Evolutionary conservation across 352 stramenopile species (phyloP).

Genomic region (Pythium aristosporum): DNA sequence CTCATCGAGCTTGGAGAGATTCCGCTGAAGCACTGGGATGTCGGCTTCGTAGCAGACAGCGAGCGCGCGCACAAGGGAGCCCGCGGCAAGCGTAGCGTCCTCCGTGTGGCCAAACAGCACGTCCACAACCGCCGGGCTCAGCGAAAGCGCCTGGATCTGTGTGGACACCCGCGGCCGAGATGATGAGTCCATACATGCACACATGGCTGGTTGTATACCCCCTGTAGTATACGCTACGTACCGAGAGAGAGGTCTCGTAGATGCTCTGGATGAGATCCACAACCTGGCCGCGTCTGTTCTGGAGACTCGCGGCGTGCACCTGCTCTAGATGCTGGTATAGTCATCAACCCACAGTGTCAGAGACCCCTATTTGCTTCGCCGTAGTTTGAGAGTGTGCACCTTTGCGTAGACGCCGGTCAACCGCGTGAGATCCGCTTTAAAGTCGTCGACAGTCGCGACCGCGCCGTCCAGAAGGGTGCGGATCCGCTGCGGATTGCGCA

Average conservation of each 20-base stretch:
- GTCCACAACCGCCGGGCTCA: slow-evolving; percentile 20
- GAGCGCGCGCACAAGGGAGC: slow-evolving; percentile 50
- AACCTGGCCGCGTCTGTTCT: slow-evolving; percentile 37
- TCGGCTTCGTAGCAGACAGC: slow-evolving; percentile 60
- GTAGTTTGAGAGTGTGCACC: slow-evolving; percentile 8
- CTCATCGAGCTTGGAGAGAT: slow-evolving; percentile 45
- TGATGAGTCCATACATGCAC: no score
- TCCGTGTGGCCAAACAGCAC: slow-evolving; percentile 33
- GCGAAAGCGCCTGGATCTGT: slow-evolving; percentile 29
- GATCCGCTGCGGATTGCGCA: slow-evolving; percentile 6
- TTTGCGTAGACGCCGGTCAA: slow-evolving; percentile 32
- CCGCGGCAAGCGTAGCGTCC: slow-evolving; percentile 26
- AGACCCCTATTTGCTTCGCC: no score
- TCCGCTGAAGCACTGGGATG: slow-evolving; percentile 45
- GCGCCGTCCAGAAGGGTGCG: slow-evolving; percentile 9
- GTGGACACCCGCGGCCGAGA: no score
- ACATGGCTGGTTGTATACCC: neutral
- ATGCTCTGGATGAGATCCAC: slow-evolving; percentile 40
- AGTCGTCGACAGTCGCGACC: slow-evolving; percentile 22
- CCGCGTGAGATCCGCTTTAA: slow-evolving; percentile 22
- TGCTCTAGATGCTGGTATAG: slow-evolving; percentile 39
- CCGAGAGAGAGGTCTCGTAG: slow-evolving; percentile 50
- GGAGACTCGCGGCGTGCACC: slow-evolving; percentile 27
- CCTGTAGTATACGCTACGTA: slow-evolving; percentile 9
- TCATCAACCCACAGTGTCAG: neutral